Percentiles rank a stretch among this genome's conserved stretches.
These are phyloP conservation scores for Diaporthe nobilis DNA, from an alignment of 2,329 filamentous ascomycete genomes.

Conservation along the genomic window DNA sequence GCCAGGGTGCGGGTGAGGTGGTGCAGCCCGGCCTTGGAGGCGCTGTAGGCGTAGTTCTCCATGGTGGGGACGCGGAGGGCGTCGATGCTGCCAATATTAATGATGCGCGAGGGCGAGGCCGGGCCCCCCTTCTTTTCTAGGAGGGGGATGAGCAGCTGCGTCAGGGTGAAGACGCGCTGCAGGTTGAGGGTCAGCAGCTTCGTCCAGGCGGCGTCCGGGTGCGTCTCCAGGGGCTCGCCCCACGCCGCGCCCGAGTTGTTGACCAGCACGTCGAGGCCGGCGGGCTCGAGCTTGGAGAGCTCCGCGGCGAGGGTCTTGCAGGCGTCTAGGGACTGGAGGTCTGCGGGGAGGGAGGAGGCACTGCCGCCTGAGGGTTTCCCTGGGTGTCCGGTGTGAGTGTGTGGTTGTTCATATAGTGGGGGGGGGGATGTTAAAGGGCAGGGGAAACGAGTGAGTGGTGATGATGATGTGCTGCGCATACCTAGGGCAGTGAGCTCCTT, in stretches of 20 bases:
- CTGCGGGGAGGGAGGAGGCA: slow-evolving; percentile 72
- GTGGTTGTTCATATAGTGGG: background rate
- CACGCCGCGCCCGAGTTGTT: slow-evolving; percentile 78
- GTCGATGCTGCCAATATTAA: slow-evolving; percentile 77
- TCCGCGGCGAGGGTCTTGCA: slow-evolving; percentile 67
- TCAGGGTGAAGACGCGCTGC: slow-evolving; percentile 77
- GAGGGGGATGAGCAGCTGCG: slow-evolving; percentile 71
- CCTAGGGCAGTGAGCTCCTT: slow-evolving; percentile 67
- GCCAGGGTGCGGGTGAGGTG: slow-evolving; percentile 73
- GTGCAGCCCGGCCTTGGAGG: slow-evolving; percentile 75
- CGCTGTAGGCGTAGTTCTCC: slow-evolving; percentile 72
- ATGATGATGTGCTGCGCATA: slow-evolving; percentile 46
- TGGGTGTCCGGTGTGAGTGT: background rate
- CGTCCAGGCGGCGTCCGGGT: slow-evolving; percentile 71
- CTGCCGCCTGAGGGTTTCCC: slow-evolving; percentile 56
- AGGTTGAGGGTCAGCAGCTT: slow-evolving; percentile 75
- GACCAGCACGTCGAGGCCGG: slow-evolving; percentile 70
- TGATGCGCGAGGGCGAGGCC: too few relatives aligned
- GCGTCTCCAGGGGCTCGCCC: slow-evolving; percentile 72
- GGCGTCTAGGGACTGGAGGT: slow-evolving; percentile 72
- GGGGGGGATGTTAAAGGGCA: too few relatives aligned
- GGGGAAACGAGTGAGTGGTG: background rate
- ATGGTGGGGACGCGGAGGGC: slow-evolving; percentile 71
- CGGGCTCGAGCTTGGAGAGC: slow-evolving; percentile 62
- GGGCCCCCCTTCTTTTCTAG: slow-evolving; percentile 62